Base-by-base conservation (phyloP, 1,284 basidiomycete species). In the Anthracocystis walkeri region DNA sequence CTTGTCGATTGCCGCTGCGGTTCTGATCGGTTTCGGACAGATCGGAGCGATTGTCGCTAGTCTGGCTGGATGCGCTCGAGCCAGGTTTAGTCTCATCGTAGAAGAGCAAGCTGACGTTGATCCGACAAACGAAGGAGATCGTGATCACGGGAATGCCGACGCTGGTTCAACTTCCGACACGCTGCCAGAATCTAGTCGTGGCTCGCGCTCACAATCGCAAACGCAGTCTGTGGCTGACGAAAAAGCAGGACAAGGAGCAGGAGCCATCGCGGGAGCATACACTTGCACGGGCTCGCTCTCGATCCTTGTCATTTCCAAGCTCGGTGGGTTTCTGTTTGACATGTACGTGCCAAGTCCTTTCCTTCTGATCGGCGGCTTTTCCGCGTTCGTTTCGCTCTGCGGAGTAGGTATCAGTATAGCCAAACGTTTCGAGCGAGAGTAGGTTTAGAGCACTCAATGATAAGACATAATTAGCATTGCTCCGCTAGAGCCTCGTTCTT, bases 191-290 rank as follows among this genome's bases (percentile, higher is more conserved):
- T 4, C 10, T 11, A 40, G 38, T 6, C 44, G 20, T 10, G 48
- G 53, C 50, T 12, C 54, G 21, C 33, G 18, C 2, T 12, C 20
- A 20, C 33, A 45, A 40, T 7, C 29, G 20, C 12, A 38, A 14
- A 16, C 35, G 10, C 35, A 38, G 12, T 16, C 14, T 14, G 35
- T 14, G 35, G 35, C 14, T 11, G 35, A 38, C 35, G 40, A 33
- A 2, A 42, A 68, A 40, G 49, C 57, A 35, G 65, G 54, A 5
- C 57, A 50, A 23, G 65, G 67, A 23, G 52, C 70, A 23, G 78
- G 78, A 16, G 68, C 77, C 3, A 77, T 80, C 6, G 77, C 77
- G 20, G 78, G 78, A 12, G 77, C 77, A 0, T 80, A 80, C 60
- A 72, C 74, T 4, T 76, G 66, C 49, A 77, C 64, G 2, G 78